Percentiles rank a stretch among this genome's conserved stretches.
phyloP scores from a whole-genome alignment of 257 asterid species.

The Solanum corneliomulleri region DNA sequence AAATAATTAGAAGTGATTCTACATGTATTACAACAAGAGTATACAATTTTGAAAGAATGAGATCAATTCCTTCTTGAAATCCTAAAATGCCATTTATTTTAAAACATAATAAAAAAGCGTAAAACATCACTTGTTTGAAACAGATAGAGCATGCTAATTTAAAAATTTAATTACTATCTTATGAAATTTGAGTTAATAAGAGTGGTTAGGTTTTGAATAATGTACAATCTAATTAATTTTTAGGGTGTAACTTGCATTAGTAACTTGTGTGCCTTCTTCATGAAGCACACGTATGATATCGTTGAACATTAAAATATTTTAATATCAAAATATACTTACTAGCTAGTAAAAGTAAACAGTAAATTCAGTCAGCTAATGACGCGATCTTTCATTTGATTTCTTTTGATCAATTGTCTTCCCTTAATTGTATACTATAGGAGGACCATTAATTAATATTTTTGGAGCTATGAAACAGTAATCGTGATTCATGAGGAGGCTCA shows the following conservation, averaged over 20 bases:
- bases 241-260: neutral
- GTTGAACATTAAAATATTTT: neutral
- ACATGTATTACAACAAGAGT: neutral
- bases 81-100: neutral
- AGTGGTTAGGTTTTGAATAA: neutral
- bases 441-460: neutral
- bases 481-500: neutral
- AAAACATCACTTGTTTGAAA: too few species aligned
- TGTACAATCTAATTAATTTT: too few species aligned
- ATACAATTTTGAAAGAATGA: neutral
- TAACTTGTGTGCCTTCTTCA: neutral
- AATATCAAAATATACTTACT: neutral
- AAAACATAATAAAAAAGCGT: too few species aligned
- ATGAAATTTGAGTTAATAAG: neutral
- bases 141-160: neutral
- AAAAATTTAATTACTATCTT: too few species aligned
- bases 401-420: slow-evolving; percentile 47
- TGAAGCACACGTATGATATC: neutral
- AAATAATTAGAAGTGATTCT: neutral
- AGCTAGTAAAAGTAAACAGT: neutral
- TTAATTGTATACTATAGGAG: neutral
- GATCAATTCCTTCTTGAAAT: neutral
- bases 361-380: neutral
- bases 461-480: neutral
- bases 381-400: slow-evolving; percentile 53